These are phyloP conservation scores for Domatiomyces catenatus DNA, from an alignment of 2,329 filamentous ascomycete species.

Conservation along the genomic window DNA sequence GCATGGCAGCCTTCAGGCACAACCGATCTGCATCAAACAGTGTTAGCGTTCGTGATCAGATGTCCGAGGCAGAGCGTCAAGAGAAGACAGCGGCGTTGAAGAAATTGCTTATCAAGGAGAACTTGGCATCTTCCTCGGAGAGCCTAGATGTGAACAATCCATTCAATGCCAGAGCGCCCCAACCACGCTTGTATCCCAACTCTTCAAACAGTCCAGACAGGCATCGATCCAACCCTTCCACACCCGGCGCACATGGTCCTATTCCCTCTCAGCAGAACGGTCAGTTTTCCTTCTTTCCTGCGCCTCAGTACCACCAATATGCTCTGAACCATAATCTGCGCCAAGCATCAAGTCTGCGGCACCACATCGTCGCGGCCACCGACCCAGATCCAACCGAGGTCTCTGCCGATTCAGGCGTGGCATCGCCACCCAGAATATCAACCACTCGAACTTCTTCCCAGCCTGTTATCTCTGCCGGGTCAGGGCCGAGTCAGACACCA, in stretches of 20 bases:
- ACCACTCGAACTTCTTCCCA: slow-evolving; percentile 5
- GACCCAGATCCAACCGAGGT: slow-evolving; percentile 13
- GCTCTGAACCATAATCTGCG: no score
- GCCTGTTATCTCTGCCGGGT: not conserved
- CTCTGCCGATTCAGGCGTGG: slow-evolving; percentile 11
- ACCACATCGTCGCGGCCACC: slow-evolving; percentile 10
- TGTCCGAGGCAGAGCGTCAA: slow-evolving; percentile 27
- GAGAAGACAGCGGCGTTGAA: slow-evolving; percentile 32
- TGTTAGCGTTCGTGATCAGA: not conserved
- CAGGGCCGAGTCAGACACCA: slow-evolving; percentile 4
- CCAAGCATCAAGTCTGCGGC: slow-evolving; percentile 10
- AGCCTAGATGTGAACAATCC: slow-evolving; percentile 22
- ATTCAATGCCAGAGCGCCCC: slow-evolving; percentile 14
- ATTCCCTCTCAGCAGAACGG: not conserved
- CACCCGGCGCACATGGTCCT: slow-evolving; percentile 1
- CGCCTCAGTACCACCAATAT: not conserved
- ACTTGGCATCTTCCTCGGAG: slow-evolving; percentile 19
- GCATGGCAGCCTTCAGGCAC: slow-evolving; percentile 30
- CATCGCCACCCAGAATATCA: slow-evolving; percentile 8
- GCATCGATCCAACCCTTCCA: not conserved
- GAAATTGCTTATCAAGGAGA: slow-evolving; percentile 28
- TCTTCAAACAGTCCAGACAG: not conserved
- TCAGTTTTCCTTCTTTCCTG: not conserved
- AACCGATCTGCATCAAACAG: slow-evolving; percentile 20
- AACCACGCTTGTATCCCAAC: slow-evolving; percentile 1